Evolutionary conservation across 495 filamentous ascomycete genomes (phyloP).

Genomic region (Aspergillus wentii): DNA sequence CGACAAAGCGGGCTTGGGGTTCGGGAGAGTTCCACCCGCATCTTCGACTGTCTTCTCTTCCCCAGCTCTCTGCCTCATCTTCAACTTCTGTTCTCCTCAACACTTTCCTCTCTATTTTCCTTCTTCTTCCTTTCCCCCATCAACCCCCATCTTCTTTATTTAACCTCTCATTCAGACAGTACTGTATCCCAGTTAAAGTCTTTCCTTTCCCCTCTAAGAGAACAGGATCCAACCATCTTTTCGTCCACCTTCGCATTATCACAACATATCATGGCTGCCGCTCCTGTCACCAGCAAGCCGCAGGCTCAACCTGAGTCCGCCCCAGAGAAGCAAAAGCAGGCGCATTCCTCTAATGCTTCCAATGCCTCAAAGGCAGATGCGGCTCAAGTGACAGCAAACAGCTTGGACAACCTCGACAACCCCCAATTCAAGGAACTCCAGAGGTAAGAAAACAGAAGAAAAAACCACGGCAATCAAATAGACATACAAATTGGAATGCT

Average conservation of each 20-base stretch:
- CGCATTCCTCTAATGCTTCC: conserved; percentile 22
- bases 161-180: too few species aligned
- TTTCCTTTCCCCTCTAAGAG: background rate
- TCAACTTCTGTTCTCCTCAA: conserved; percentile 8
- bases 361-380: conserved; percentile 23
- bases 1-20: conserved; percentile 26
- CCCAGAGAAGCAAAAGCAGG: conserved; percentile 38
- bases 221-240: too few species aligned
- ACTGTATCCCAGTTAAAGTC: too few species aligned
- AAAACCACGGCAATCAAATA: too few species aligned
- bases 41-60: conserved; percentile 13
- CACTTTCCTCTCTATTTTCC: conserved; percentile 1
- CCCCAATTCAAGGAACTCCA: conserved; percentile 78
- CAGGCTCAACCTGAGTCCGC: conserved; percentile 26
- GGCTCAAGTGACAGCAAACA: conserved; percentile 37
- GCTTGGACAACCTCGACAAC: conserved; percentile 59
- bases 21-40: conserved; percentile 37
- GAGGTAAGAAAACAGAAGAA: too few species aligned
- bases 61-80: conserved; percentile 8
- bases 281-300: conserved; percentile 21
- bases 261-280: conserved; percentile 37
- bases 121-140: conserved; percentile 1
- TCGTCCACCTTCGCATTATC: conserved; percentile 23
- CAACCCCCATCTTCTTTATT: too few species aligned
- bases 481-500: too few species aligned